phyloP scores from a whole-genome alignment of 2,329 filamentous ascomycete species.

The Aspergillus fumigatus region DNA sequence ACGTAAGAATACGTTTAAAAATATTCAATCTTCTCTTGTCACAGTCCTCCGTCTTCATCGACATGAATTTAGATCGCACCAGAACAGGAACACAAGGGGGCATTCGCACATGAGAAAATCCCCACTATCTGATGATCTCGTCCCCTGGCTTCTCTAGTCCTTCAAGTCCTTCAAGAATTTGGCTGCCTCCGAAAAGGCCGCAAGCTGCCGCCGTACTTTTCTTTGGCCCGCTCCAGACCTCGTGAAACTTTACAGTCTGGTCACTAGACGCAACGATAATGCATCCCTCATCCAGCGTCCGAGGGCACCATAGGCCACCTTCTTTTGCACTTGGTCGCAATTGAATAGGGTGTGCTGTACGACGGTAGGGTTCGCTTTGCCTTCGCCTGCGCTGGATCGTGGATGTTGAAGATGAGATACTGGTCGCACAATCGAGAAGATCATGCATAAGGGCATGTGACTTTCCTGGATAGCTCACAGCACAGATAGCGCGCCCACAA shows the following conservation, averaged over 20 bases:
- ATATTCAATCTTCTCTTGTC: background rate
- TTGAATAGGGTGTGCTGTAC: constrained; percentile 16
- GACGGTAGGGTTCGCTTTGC: constrained; percentile 5
- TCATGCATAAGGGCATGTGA: constrained; percentile 36
- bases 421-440: constrained; percentile 8
- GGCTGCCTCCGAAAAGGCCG: constrained; percentile 72
- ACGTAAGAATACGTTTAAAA: background rate
- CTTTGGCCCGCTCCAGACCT: constrained; percentile 73
- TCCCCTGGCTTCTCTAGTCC: constrained; percentile 58
- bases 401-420: constrained; percentile 8
- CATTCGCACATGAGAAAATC: background rate
- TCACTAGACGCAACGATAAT: constrained; percentile 91
- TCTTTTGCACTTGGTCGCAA: constrained; percentile 41
- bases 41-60: background rate
- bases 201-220: constrained; percentile 51
- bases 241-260: constrained; percentile 89
- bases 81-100: background rate
- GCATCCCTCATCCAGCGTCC: constrained; percentile 67
- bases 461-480: constrained; percentile 74
- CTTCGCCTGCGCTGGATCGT: constrained; percentile 4
- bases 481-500: constrained; percentile 64
- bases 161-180: constrained; percentile 77
- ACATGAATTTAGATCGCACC: background rate
- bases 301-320: constrained; percentile 51
- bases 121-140: constrained; percentile 62